Conservation (phyloP, 108 stramenopile species). For the Pseudonitzschia multiseries region DNA sequence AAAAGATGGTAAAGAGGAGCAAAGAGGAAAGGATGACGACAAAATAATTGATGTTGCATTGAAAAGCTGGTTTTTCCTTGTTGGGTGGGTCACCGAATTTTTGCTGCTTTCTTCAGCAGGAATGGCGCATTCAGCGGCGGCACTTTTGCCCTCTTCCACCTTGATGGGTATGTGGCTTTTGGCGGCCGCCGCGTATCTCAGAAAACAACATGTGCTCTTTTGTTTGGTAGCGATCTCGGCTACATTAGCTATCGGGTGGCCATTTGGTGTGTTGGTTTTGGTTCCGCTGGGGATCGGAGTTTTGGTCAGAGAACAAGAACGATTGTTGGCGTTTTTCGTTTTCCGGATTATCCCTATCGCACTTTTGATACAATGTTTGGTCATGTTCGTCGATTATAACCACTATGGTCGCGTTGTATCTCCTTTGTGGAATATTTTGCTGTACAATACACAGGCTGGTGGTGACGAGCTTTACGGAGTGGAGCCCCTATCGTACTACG, state of each 20-base stretch:
- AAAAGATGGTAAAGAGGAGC: neutral
- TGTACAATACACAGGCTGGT: constrained; percentile 77
- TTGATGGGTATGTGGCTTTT: constrained; percentile 63
- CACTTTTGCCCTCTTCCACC: constrained; percentile 85
- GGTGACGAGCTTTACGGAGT: constrained; percentile 96
- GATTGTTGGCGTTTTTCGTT: neutral
- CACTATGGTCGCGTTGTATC: constrained; percentile 63
- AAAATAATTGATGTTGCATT: neutral
- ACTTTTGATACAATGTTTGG: constrained; percentile 42
- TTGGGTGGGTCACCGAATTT: constrained; percentile 41
- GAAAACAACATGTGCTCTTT: constrained; percentile 41
- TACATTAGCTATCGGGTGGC: constrained; percentile 91
- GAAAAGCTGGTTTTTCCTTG: constrained; percentile 10
- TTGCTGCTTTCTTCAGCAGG: constrained; percentile 67
- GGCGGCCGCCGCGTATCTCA: constrained; percentile 46
- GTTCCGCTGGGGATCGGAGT: constrained; percentile 83
- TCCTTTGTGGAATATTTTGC: constrained; percentile 76
- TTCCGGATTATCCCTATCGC: constrained; percentile 32
- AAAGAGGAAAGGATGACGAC: too few species aligned
- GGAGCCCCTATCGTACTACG: constrained; percentile 90
- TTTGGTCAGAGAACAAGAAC: constrained; percentile 37
- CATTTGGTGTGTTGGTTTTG: constrained; percentile 94
- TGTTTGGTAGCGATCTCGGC: constrained; percentile 72
- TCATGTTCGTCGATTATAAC: constrained; percentile 64
- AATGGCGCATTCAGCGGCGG: constrained; percentile 70